Base-by-base conservation (phyloP, 352 stramenopile genomes). In the Pythium coloratum region DNA sequence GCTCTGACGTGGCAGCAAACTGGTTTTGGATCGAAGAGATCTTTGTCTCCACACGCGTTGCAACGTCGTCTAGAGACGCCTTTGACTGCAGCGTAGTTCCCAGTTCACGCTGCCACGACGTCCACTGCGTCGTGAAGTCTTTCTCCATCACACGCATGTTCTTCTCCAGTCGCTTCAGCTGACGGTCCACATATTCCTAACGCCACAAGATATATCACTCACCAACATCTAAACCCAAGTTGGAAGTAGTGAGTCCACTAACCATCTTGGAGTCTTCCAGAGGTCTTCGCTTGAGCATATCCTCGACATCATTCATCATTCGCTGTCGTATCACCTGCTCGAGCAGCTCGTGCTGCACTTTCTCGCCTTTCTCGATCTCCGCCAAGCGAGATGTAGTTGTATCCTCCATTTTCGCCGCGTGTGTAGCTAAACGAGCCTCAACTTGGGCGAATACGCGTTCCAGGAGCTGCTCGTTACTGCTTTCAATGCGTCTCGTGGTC, bases 131-230 rank as follows among this genome's bases (percentile, higher is more conserved):
- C 5, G 33, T 49, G 9, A 66, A 59, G 10, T 57, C 4, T 30
- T 50, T 51, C 13, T 71, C 65, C 20, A 59, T 47, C 0, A n/a
- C 24, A 10, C 32, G 50, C 5, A 59, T 24, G 14, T 66, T 30
- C 58, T 59, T 66, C n/a, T 71, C 65, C 10, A 71, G 42, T 32
- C 59, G 58, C 42, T 66, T 62, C 42, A 71, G 16, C 46, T 59
- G 49, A 42, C 56, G 38, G 6, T 55, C 64, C 38, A 70, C 12
- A 5, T 28, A 14, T 6, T 63, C 64, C 64, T 65, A 57, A 4
- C 13, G 2, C 2, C 18, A 49, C 14, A 46, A 6, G n/a, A n/a
- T 14, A 55, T 16, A 10, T 24, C 20, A 24, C 20, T 24, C 20
- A 24, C 20, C 20, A 24, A 24, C 20, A 24, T 24, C 20, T 24